Evolutionary conservation across 352 stramenopile genomes (phyloP).

Genomic region (Phytopythium ostracodes): DNA sequence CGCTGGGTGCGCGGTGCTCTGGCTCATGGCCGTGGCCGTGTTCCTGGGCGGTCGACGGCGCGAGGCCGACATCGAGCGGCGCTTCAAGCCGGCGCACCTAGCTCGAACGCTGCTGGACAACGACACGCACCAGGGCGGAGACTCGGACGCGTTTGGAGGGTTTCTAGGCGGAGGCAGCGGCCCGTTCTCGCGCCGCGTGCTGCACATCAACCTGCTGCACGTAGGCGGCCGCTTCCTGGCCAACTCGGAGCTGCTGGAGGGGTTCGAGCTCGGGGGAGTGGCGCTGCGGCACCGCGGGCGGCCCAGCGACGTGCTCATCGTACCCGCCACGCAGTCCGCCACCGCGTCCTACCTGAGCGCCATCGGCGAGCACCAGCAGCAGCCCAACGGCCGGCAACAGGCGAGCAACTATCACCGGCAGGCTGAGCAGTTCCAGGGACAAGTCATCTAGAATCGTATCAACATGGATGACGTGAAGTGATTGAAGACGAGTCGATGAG

Average conservation of each 20-base stretch:
- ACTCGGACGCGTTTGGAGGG: not conserved
- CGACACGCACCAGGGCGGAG: conserved; percentile 9
- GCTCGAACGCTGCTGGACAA: conserved; percentile 34
- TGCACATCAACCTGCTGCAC: conserved; percentile 49
- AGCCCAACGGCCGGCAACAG: not conserved
- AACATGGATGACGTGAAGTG: conserved; percentile 17
- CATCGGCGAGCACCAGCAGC: not conserved
- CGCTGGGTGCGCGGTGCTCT: conserved; percentile 27
- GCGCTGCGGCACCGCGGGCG: conserved; percentile 35
- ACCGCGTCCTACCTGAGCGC: conserved; percentile 11
- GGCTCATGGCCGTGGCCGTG: conserved; percentile 32
- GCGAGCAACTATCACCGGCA: not conserved
- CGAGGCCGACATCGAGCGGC: conserved; percentile 36
- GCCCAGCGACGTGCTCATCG: conserved; percentile 36
- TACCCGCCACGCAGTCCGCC: conserved; percentile 25
- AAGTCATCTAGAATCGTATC: not conserved
- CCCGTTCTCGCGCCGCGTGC: conserved; percentile 27
- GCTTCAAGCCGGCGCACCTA: conserved; percentile 44
- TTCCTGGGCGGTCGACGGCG: conserved; percentile 36
- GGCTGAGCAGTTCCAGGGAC: not conserved
- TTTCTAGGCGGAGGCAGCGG: not conserved
- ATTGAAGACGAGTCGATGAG: too few species aligned
- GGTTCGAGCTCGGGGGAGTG: conserved; percentile 53
- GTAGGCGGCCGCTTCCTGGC: conserved; percentile 43
- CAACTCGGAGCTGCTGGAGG: conserved; percentile 48